Conservation (phyloP, 352 stramenopile genomes). For the Pythium rishiriense region DNA sequence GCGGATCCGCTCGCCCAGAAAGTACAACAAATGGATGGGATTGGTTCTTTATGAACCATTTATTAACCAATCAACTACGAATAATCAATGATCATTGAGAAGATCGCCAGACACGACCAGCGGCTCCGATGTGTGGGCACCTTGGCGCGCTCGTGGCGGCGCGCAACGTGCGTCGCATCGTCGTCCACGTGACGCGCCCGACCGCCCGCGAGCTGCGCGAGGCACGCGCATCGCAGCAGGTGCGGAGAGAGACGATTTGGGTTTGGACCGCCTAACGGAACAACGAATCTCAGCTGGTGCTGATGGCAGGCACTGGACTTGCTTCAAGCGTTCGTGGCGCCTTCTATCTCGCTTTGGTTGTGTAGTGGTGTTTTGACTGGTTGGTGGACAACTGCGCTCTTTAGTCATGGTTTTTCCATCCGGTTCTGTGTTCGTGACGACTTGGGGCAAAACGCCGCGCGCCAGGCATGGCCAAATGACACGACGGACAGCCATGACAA, state of each 20-base stretch:
- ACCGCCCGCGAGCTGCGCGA: conserved; percentile 14
- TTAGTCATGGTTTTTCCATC: conserved; percentile 13
- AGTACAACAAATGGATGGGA: background rate
- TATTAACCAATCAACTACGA: background rate
- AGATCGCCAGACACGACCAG: background rate
- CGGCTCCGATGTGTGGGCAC: background rate
- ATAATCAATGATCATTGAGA: background rate
- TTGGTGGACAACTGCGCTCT: background rate
- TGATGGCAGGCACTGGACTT: background rate
- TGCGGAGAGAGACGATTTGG: conserved; percentile 4
- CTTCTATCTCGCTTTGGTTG: background rate
- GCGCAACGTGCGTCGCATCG: conserved; percentile 52
- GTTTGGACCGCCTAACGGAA: background rate
- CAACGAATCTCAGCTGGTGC: background rate
- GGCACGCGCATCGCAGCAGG: conserved; percentile 21
- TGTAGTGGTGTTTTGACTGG: no score
- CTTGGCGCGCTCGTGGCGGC: conserved; percentile 25
- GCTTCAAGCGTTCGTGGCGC: background rate
- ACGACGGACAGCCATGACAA: no score
- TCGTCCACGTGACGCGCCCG: conserved; percentile 38
- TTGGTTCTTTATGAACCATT: background rate
- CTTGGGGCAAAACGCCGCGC: background rate
- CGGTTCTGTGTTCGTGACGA: background rate
- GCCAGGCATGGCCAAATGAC: no score
- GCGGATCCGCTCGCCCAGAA: background rate